Percentiles rank a stretch among this genome's conserved stretches.
Conservation (phyloP, 495 filamentous ascomycete species). For the Saxophila tyrrhenica region DNA sequence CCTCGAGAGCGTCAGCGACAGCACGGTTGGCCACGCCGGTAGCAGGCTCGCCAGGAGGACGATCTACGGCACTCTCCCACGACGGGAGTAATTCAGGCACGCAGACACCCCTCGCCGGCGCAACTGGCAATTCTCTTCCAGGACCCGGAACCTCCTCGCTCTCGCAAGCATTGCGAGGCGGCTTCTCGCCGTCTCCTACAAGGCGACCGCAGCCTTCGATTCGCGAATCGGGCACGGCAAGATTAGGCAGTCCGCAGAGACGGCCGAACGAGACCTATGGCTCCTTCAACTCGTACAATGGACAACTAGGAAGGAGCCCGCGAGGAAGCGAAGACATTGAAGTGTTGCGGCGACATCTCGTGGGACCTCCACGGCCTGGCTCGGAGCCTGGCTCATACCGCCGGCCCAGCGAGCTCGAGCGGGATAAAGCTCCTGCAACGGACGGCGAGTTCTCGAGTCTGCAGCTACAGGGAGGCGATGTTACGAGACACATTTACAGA, state of each 20-base stretch:
- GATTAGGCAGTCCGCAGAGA: constrained; percentile 6
- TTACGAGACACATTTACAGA: constrained; percentile 85
- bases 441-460: constrained; percentile 87
- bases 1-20: constrained; percentile 20
- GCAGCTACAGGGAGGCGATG: constrained; percentile 82
- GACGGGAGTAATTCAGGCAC: neutral
- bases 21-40: constrained; percentile 26
- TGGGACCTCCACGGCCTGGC: constrained; percentile 16
- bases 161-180: constrained; percentile 27
- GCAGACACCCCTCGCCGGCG: constrained; percentile 28
- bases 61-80: neutral
- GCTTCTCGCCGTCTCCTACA: constrained; percentile 25
- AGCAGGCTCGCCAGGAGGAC: constrained; percentile 10
- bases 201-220: constrained; percentile 21
- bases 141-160: constrained; percentile 32
- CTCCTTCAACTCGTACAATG: constrained; percentile 28
- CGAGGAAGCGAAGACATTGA: constrained; percentile 29
- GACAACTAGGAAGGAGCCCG: constrained; percentile 21
- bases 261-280: constrained; percentile 21
- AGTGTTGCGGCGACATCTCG: constrained; percentile 31
- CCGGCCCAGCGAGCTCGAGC: neutral
- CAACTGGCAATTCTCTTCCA: constrained; percentile 18
- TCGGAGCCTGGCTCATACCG: constrained; percentile 15
- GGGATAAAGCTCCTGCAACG: constrained; percentile 20
- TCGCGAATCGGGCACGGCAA: constrained; percentile 12